Conservation (phyloP, 1,139 yeast species). For the Taphrina sp. region DNA sequence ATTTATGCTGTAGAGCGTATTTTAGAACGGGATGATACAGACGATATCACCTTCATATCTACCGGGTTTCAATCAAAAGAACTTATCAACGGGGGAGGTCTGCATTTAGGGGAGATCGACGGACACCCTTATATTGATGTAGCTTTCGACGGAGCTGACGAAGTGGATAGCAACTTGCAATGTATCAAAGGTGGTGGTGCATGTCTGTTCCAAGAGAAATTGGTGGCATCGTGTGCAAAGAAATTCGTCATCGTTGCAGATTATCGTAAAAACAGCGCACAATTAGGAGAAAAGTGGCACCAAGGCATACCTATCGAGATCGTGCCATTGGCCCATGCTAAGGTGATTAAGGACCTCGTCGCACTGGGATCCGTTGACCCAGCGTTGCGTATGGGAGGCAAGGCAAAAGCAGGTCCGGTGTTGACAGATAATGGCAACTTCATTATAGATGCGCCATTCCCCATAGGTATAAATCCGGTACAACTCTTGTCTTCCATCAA, state of each 20-base stretch:
- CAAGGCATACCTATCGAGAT: conserved; percentile 96
- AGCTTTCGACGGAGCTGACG: conserved; percentile 99
- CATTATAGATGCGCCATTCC: conserved; percentile 90
- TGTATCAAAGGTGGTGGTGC: conserved; percentile 99
- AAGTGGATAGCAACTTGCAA: conserved; percentile 75
- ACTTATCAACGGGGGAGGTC: conserved; percentile 76
- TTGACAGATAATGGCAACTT: conserved; percentile 95
- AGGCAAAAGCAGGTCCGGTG: conserved; percentile 97
- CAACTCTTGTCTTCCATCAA: conserved; percentile 54
- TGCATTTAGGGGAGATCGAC: conserved; percentile 76
- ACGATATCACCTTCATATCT: conserved; percentile 73
- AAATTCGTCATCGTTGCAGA: conserved; percentile 89
- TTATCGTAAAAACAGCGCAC: conserved; percentile 69
- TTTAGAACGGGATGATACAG: conserved; percentile 55
- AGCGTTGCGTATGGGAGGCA: conserved; percentile 76
- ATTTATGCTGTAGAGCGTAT: conserved; percentile 93
- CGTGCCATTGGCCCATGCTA: conserved; percentile 81
- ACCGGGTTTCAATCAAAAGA: conserved; percentile 95
- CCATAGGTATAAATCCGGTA: conserved; percentile 62
- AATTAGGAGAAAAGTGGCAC: conserved; percentile 75
- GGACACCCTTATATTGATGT: conserved; percentile 71
- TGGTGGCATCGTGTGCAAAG: conserved; percentile 78
- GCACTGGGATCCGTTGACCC: conserved; percentile 66
- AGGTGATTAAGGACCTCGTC: conserved; percentile 62
- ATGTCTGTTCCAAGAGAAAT: conserved; percentile 91